A percentile compares a stretch with the other conserved stretches of the same genome.
These are phyloP conservation scores for Protea cynaroides DNA, from an alignment of 164 flowering plant species.

Conservation along the genomic window DNA sequence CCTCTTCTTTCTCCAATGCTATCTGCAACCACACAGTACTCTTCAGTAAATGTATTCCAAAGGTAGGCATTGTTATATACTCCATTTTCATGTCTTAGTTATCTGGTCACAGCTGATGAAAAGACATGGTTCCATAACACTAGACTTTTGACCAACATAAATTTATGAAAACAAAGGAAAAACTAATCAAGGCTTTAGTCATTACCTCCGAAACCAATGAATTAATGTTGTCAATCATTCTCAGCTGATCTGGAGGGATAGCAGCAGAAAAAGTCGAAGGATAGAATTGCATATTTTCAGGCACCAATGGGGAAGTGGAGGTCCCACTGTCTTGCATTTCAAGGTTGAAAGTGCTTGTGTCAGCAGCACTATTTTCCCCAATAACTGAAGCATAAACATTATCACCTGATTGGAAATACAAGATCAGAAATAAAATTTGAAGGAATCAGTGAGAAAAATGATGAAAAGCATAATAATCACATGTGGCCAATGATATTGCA, in stretches of 20 bases:
- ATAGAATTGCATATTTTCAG: constrained; percentile 25
- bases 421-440: not conserved
- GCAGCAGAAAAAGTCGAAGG: constrained; percentile 33
- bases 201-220: constrained; percentile 76
- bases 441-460: not conserved
- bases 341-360: constrained; percentile 11
- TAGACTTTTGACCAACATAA: not conserved
- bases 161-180: not conserved
- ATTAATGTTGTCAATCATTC: constrained; percentile 68
- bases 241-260: constrained; percentile 77
- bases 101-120: not conserved
- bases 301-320: constrained; percentile 16
- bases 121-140: not conserved
- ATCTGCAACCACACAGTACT: constrained; percentile 41
- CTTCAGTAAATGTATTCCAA: no score
- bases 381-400: constrained; percentile 9
- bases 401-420: constrained; percentile 8
- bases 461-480: not conserved
- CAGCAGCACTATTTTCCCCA: constrained; percentile 17
- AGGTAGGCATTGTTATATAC: no score
- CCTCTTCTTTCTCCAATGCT: constrained; percentile 79
- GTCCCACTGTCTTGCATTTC: constrained; percentile 11
- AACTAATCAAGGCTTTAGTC: not conserved
- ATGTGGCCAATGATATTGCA: not conserved
- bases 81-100: no score